Evolutionary conservation across 129 eudicot species (phyloP), one percentile per base, ranked within the genome.

Genomic region (Flaveria linearis): DNA sequence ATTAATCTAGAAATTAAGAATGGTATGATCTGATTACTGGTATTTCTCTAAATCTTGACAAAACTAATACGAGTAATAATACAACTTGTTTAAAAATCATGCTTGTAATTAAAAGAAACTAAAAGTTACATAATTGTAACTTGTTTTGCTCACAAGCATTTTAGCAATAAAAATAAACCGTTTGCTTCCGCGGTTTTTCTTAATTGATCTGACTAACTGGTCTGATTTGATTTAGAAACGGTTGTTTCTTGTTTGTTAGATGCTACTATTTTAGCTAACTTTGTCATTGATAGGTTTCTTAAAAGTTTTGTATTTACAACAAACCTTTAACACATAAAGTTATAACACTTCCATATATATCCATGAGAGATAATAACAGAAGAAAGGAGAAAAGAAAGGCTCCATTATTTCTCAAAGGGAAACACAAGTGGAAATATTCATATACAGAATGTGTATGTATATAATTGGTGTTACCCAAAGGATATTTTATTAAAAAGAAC

Each of bases 401-500:
- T 79, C 86, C 25, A 82, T 52, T n/a, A 77, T 79, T 68, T 68
- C 67, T 58, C 30, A 73, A 73, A 25, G 45, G 72, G 68, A 50
- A 45, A 73, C 18, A 80, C 7, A 42, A 7, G 30, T 5, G 7
- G 53, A 49, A 67, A 80, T 68, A 74, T 25, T 72, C 45, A 80
- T 28, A 76, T 52, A 71, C 51, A 64, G 15, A 1, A 36, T 55
- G 76, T 82, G 73, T 63, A 69, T 30, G 69, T 61, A 57, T 22
- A 1, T 30, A 81, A 74, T 45, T 81, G 75, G 57, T 81, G 50
- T 36, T 56, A 55, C 80, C 81, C 80, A 83, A 75, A 84, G 72
- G 26, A 63, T 87, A 82, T 80, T 77, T 62, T 76, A 85, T 88
- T 85, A 82, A 39, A 82, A 78, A 75, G 71, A 49, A 20, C 85